These are phyloP conservation scores for Rheum nobile DNA, from an alignment of 148 eudicot species.

Conservation along the genomic window DNA sequence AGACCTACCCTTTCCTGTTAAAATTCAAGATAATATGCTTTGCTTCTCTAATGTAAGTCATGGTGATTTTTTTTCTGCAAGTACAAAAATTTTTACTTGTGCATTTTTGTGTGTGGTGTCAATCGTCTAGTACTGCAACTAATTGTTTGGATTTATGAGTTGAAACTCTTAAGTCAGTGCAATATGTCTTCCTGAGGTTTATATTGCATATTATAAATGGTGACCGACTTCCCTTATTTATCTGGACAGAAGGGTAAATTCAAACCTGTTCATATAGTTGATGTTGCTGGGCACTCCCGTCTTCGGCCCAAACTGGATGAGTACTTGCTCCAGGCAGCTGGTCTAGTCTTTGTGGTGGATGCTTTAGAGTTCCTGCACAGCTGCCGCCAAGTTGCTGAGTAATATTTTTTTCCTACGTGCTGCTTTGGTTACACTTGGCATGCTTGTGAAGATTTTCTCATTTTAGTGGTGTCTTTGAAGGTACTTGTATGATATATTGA, in stretches of 20 bases:
- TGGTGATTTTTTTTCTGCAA: background rate
- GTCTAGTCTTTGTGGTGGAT: slow-evolving; percentile 78
- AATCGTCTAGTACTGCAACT: background rate
- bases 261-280: slow-evolving; percentile 80
- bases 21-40: background rate
- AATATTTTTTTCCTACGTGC: slow-evolving; percentile 9
- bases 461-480: slow-evolving; percentile 15
- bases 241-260: slow-evolving; percentile 49
- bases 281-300: slow-evolving; percentile 94
- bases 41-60: background rate
- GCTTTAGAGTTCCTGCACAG: slow-evolving; percentile 80
- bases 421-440: background rate
- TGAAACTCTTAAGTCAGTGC: background rate
- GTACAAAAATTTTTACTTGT: background rate
- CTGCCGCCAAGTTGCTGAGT: slow-evolving; percentile 85
- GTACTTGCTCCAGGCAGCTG: slow-evolving; percentile 81
- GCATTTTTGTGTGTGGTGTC: background rate
- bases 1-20: background rate
- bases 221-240: background rate
- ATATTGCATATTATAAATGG: background rate
- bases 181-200: background rate
- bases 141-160: background rate
- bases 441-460: background rate
- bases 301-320: slow-evolving; percentile 85
- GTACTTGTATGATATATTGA: slow-evolving; percentile 79